These are phyloP conservation scores for Dentipellis fragilis DNA, from an alignment of 768 basidiomycete genomes.

Conservation along the genomic window DNA sequence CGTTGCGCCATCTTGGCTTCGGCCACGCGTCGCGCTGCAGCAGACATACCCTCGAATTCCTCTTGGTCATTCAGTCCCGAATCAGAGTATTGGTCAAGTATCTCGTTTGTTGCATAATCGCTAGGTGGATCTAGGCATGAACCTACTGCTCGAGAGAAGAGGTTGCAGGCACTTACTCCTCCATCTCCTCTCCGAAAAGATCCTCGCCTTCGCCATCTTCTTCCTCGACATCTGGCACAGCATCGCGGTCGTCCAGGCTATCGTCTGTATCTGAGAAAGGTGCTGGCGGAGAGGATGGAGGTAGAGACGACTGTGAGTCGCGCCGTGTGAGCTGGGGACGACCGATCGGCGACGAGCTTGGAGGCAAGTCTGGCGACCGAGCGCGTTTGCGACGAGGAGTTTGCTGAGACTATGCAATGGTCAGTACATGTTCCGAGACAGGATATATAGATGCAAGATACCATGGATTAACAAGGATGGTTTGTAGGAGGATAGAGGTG, in stretches of 20 bases:
- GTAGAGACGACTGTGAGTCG: conserved; percentile 40
- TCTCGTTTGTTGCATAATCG: conserved; percentile 79
- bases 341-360: conserved; percentile 31
- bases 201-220: conserved; percentile 87
- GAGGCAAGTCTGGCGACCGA: conserved; percentile 13
- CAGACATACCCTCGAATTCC: conserved; percentile 57
- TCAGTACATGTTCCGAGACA: not conserved
- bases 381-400: conserved; percentile 16
- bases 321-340: conserved; percentile 35
- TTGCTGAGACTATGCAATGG: conserved; percentile 3
- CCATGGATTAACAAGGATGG: not conserved
- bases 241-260: conserved; percentile 60
- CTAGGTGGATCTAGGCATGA: conserved; percentile 23
- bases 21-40: conserved; percentile 64
- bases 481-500: not conserved
- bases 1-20: conserved; percentile 84
- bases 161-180: conserved; percentile 41
- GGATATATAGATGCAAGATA: not conserved
- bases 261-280: conserved; percentile 87
- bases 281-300: conserved; percentile 75
- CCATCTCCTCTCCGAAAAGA: conserved; percentile 74
- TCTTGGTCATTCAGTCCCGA: conserved; percentile 80
- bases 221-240: conserved; percentile 56
- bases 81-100: conserved; percentile 81
- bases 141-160: not conserved